Conservation (phyloP, 176 grass and related monocot species). For the Eleusine indica region DNA sequence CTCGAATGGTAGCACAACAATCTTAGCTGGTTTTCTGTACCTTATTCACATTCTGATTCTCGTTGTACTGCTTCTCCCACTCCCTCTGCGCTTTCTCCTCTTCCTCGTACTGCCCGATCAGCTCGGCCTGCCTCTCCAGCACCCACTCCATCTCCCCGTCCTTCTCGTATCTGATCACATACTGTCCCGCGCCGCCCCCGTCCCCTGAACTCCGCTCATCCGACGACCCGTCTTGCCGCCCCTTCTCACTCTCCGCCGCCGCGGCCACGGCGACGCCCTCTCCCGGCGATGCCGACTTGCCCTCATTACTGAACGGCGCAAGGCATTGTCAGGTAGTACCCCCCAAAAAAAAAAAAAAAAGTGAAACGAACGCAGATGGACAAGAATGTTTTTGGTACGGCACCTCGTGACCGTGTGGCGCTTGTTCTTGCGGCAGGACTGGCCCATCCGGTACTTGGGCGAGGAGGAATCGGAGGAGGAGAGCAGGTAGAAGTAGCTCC, state of each 20-base stretch:
- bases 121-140: slow-evolving; percentile 82
- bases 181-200: slow-evolving; percentile 26
- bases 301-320: slow-evolving; percentile 22
- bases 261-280: slow-evolving; percentile 18
- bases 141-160: slow-evolving; percentile 79
- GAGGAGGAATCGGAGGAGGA: slow-evolving; percentile 59
- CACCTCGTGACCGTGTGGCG: slow-evolving; percentile 56
- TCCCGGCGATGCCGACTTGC: slow-evolving; percentile 43
- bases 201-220: slow-evolving; percentile 35
- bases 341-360: background rate
- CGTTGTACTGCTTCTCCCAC: slow-evolving; percentile 82
- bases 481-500: slow-evolving; percentile 49
- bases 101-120: slow-evolving; percentile 73
- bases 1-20: background rate
- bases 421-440: slow-evolving; percentile 92
- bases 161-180: slow-evolving; percentile 46
- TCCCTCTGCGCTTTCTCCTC: slow-evolving; percentile 82
- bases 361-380: background rate
- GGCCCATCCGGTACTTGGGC: slow-evolving; percentile 83
- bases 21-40: slow-evolving; percentile 32
- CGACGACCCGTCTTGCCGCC: slow-evolving; percentile 10
- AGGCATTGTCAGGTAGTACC: background rate
- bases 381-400: background rate
- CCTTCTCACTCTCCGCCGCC: slow-evolving; percentile 12
- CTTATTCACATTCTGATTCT: slow-evolving; percentile 38